Evolutionary conservation across 768 basidiomycete genomes (phyloP), one percentile per base, ranked within the genome.

Genomic region (Amanita polypyramis): DNA sequence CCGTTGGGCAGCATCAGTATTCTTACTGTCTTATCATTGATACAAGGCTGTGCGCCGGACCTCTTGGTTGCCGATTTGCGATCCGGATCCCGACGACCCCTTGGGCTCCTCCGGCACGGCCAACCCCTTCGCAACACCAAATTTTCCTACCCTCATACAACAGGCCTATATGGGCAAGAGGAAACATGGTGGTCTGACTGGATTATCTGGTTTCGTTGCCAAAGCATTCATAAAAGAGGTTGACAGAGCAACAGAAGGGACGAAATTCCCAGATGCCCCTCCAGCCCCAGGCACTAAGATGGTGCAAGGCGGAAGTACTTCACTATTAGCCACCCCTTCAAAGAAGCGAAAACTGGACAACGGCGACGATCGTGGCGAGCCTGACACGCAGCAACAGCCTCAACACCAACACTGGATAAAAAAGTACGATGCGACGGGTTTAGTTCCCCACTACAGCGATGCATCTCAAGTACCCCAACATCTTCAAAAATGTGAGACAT

Each of bases 401-500:
- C 54, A 29, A 20, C 14, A 32, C 25, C 6, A 56, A 52, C 39
- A 59, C 48, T 59, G 62, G 69, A 60, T 60, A 29, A 53, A 65
- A 51, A 70, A 68, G 52, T 79, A 79, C 57, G 84, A 93, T 57
- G 86, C 82, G 17, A 79, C 77, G 0, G 76, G 77, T 1, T 72
- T 91, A 1, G 89, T 91, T 2, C 77, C 80, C 2, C 77, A 80
- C 58, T 93, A 87, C 59, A 73, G 68, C 12, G 60, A 79, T 20
- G 62, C 68, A 2, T 69, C 75, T 0, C 68, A 94, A 52, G 88
- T 94, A 8, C 92, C 93, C 2, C 67, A 74, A 14, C 76, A 85
- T 58, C 72, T 95, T 7, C 70, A 75, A 55, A 96, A 96, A 72
- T 95, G 92, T 94, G 57, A 51, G 85, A 69, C 12, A 34, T 43